phyloP scores from a whole-genome alignment of 208 protist species.

The Novymonas esmeraldas region DNA sequence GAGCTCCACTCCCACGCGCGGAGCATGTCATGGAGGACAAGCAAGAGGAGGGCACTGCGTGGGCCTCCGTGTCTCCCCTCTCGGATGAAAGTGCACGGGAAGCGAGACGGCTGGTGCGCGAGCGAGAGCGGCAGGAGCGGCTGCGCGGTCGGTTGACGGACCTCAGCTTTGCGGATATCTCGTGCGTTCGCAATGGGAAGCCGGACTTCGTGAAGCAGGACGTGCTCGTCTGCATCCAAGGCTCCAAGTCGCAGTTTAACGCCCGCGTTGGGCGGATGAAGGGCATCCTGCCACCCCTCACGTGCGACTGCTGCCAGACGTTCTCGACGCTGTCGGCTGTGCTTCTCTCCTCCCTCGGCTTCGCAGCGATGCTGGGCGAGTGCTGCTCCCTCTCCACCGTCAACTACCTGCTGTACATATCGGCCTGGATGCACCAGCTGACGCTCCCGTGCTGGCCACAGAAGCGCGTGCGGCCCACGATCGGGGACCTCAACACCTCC shows the following conservation, averaged over 20 bases:
- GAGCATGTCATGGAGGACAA: constrained; percentile 16
- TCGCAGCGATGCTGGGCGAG: constrained; percentile 62
- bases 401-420: constrained; percentile 89
- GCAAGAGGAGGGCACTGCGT: constrained; percentile 9
- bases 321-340: constrained; percentile 82
- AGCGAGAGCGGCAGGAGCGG: constrained; percentile 62
- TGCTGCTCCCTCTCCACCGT: constrained; percentile 72
- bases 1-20: neutral
- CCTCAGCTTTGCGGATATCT: constrained; percentile 65
- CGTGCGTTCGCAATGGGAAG: constrained; percentile 32
- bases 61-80: constrained; percentile 7
- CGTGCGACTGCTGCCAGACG: constrained; percentile 87
- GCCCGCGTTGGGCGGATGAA: constrained; percentile 50
- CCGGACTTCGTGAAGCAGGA: constrained; percentile 58
- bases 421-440: constrained; percentile 89
- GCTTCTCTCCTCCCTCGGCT: constrained; percentile 76
- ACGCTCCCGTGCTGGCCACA: constrained; percentile 75
- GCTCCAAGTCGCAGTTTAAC: constrained; percentile 86
- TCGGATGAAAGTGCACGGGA: constrained; percentile 2
- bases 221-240: constrained; percentile 64
- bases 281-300: constrained; percentile 68
- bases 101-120: constrained; percentile 34
- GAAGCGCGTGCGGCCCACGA: constrained; percentile 63
- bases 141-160: constrained; percentile 68
- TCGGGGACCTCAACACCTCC: constrained; percentile 79